phyloP scores from a whole-genome alignment of 116 monocot species.

The Trichopus zeylanicus region DNA sequence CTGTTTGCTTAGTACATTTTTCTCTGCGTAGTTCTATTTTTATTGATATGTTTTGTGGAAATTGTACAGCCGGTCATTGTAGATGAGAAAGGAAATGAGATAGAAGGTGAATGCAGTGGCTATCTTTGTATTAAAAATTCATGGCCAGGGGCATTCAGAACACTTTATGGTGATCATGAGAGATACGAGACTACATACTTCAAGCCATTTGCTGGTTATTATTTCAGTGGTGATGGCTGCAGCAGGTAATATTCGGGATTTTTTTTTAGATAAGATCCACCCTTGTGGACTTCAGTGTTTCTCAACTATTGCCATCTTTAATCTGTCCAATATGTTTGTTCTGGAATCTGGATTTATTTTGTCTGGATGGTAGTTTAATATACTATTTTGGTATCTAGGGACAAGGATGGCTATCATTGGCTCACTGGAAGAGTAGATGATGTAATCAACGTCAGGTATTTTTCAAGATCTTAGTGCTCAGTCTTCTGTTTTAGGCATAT shows the following conservation, averaged over 20 bases:
- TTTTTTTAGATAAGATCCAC: not conserved
- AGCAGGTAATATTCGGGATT: conserved; percentile 46
- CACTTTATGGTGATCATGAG: conserved; percentile 94
- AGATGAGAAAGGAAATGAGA: conserved; percentile 95
- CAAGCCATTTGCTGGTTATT: conserved; percentile 90
- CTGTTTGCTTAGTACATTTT: too few relatives aligned
- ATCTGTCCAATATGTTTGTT: not conserved
- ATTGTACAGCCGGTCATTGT: conserved; percentile 82
- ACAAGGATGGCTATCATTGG: conserved; percentile 89
- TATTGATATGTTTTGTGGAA: not conserved
- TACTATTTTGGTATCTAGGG: conserved; percentile 34
- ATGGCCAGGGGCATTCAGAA: conserved; percentile 94
- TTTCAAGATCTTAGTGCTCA: not conserved
- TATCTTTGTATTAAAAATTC: conserved; percentile 87
- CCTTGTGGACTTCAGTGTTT: too few relatives aligned
- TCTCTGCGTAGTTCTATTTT: not conserved
- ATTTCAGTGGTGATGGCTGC: conserved; percentile 96
- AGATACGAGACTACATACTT: conserved; percentile 98
- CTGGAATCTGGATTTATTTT: not conserved
- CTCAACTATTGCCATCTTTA: too few relatives aligned
- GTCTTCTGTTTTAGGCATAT: not conserved
- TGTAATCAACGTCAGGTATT: conserved; percentile 96
- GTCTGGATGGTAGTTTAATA: not conserved
- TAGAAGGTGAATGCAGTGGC: conserved; percentile 91
- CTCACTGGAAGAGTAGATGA: conserved; percentile 99